Evolutionary conservation across 805 yeast genomes (phyloP).

Genomic region (Schwanniomyces polymorphus): DNA sequence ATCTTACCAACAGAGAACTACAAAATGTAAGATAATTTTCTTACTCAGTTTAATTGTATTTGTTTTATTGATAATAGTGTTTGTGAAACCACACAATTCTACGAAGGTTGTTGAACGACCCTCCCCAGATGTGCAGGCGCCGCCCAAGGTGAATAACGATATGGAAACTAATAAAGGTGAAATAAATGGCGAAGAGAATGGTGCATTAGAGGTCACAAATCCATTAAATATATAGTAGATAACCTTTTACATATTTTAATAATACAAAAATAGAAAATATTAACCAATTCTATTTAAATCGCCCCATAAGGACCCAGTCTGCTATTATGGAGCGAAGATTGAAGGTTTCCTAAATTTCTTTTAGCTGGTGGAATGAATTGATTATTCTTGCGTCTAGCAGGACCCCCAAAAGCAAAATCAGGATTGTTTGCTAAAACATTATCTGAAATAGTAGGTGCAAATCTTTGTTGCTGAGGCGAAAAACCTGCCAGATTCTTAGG

Average conservation of each 20-base stretch:
- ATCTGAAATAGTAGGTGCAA: conserved; percentile 34
- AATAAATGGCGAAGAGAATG: background rate
- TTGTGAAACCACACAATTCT: conserved; percentile 59
- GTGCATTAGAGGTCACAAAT: background rate
- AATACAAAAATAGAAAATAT: background rate
- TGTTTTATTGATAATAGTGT: conserved; percentile 65
- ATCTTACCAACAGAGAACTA: conserved; percentile 80
- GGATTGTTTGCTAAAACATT: conserved; percentile 40
- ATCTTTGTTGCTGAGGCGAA: conserved; percentile 9
- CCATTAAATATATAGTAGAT: background rate
- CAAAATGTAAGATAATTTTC: conserved; percentile 85
- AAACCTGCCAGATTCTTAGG: conserved; percentile 2
- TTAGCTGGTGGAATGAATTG: conserved; percentile 22
- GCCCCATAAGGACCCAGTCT: conserved; percentile 22
- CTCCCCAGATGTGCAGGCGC: conserved; percentile 31
- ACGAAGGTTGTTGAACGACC: conserved; percentile 27
- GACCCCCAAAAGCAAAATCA: conserved; percentile 36
- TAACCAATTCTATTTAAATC: background rate
- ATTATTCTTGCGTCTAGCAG: conserved; percentile 17
- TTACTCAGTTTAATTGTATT: conserved; percentile 70
- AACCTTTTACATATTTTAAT: background rate
- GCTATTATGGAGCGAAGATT: background rate
- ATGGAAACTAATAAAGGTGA: background rate
- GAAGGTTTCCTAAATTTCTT: conserved; percentile 6
- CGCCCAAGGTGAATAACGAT: conserved; percentile 17